Evolutionary conservation across 2,329 filamentous ascomycete genomes (phyloP).

Genomic region (Colletotrichum nymphaeae): DNA sequence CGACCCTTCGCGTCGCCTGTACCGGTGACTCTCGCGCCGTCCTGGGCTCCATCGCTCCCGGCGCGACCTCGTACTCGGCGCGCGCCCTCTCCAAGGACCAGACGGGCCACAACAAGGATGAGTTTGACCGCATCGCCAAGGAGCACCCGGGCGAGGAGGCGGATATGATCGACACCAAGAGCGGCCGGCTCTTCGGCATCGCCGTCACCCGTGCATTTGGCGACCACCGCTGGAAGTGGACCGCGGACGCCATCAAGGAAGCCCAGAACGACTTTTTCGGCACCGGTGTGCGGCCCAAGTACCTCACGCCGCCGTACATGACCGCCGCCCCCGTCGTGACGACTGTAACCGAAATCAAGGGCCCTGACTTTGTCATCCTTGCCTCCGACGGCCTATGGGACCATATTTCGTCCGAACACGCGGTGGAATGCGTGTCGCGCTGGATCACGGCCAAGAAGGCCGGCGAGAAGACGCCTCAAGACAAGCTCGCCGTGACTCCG

Average conservation of each 20-base stretch:
- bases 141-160: constrained; percentile 72
- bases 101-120: constrained; percentile 70
- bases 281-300: constrained; percentile 54
- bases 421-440: constrained; percentile 65
- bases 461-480: background rate
- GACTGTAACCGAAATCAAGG: constrained; percentile 59
- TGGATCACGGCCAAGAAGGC: constrained; percentile 55
- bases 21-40: constrained; percentile 77
- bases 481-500: constrained; percentile 20
- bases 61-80: constrained; percentile 57
- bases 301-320: constrained; percentile 72
- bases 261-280: constrained; percentile 54
- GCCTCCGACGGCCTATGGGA: constrained; percentile 78
- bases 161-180: constrained; percentile 58
- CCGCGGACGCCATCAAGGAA: constrained; percentile 39
- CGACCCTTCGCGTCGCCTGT: constrained; percentile 71
- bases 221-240: constrained; percentile 77
- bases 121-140: constrained; percentile 63
- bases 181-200: constrained; percentile 71
- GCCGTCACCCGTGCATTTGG: constrained; percentile 75
- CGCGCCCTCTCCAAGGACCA: constrained; percentile 72
- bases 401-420: constrained; percentile 65
- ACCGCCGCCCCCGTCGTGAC: constrained; percentile 75
- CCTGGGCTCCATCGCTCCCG: constrained; percentile 59
- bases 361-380: constrained; percentile 69